phyloP scores from a whole-genome alignment of 192 early-diverging fungal species.

The Dissophora ornata region DNA sequence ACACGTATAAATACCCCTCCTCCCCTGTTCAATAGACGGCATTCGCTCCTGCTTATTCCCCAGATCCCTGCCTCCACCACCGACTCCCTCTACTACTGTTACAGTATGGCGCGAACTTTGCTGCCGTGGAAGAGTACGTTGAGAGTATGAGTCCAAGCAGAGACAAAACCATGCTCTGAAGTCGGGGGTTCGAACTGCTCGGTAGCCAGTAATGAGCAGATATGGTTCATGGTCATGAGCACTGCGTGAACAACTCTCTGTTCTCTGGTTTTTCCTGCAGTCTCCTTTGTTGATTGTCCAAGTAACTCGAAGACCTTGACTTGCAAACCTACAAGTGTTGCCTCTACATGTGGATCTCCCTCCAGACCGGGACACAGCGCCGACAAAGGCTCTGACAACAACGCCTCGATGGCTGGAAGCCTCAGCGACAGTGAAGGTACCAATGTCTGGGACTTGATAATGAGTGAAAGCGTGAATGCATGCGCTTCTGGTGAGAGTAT shows the following conservation, averaged over 20 bases:
- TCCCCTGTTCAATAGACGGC: no score
- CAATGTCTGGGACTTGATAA: slow-evolving; percentile 12
- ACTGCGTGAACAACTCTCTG: slow-evolving; percentile 11
- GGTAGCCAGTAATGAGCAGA: background rate
- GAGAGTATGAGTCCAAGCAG: slow-evolving; percentile 8
- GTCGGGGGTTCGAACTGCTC: slow-evolving; percentile 1
- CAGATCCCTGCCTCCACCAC: background rate
- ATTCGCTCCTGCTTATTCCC: slow-evolving; percentile 1
- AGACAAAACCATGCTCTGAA: slow-evolving; percentile 13
- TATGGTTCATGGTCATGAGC: slow-evolving; percentile 5
- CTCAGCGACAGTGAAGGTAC: slow-evolving; percentile 12
- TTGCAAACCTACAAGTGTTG: slow-evolving; percentile 5
- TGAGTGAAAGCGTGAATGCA: slow-evolving; percentile 10
- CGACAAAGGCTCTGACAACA: slow-evolving; percentile 24
- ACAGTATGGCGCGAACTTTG: slow-evolving; percentile 18
- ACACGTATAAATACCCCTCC: background rate
- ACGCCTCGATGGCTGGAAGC: background rate
- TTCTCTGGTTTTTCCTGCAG: slow-evolving; percentile 1
- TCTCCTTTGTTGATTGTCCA: background rate
- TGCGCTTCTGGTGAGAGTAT: slow-evolving; percentile 18
- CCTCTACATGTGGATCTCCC: slow-evolving; percentile 18
- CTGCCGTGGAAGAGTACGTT: slow-evolving; percentile 8
- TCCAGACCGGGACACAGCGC: slow-evolving; percentile 14
- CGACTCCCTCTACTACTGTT: background rate
- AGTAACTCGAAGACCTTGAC: slow-evolving; percentile 17